A percentile compares a stretch with the other conserved stretches of the same genome.
Evolutionary conservation across 192 early-diverging fungal species (phyloP).

Genomic region (Helicostylum pulchrum): DNA sequence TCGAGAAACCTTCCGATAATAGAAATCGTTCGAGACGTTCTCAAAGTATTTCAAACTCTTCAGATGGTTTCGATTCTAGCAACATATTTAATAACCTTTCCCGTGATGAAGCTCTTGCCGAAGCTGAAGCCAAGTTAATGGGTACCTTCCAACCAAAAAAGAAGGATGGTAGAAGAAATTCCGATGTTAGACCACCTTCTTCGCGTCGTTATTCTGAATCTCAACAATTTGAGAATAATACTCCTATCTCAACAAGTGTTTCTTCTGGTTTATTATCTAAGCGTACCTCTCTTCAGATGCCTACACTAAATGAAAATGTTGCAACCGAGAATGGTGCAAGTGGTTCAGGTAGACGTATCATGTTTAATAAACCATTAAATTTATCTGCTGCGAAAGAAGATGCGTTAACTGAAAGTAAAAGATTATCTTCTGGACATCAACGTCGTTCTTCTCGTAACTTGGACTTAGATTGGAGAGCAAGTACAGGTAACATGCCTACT

Average conservation of each 20-base stretch:
- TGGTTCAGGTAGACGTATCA: constrained; percentile 17
- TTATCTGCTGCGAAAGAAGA: constrained; percentile 17
- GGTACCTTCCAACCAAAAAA: constrained; percentile 29
- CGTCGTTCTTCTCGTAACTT: constrained; percentile 41
- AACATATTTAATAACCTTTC: constrained; percentile 16
- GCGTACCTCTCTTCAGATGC: constrained; percentile 28
- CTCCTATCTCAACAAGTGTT: constrained; percentile 2
- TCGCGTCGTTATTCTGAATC: constrained; percentile 21
- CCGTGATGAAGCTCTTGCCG: constrained; percentile 34
- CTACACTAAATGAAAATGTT: constrained; percentile 23
- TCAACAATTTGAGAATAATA: not conserved
- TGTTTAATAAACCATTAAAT: constrained; percentile 38
- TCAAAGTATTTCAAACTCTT: not conserved
- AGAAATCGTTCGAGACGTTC: not conserved
- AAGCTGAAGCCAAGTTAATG: constrained; percentile 42
- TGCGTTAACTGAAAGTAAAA: not conserved
- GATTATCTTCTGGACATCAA: constrained; percentile 13
- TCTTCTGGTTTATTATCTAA: constrained; percentile 6
- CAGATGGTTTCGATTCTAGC: constrained; percentile 1
- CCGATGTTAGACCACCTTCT: not conserved
- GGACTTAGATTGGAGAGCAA: constrained; percentile 38
- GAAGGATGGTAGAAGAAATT: not conserved
- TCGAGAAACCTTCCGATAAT: not conserved
- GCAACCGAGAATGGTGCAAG: not conserved
- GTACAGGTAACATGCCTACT: constrained; percentile 8